Evolutionary conservation across 179 eudicot species (phyloP).

Genomic region (Dionaea muscipula): DNA sequence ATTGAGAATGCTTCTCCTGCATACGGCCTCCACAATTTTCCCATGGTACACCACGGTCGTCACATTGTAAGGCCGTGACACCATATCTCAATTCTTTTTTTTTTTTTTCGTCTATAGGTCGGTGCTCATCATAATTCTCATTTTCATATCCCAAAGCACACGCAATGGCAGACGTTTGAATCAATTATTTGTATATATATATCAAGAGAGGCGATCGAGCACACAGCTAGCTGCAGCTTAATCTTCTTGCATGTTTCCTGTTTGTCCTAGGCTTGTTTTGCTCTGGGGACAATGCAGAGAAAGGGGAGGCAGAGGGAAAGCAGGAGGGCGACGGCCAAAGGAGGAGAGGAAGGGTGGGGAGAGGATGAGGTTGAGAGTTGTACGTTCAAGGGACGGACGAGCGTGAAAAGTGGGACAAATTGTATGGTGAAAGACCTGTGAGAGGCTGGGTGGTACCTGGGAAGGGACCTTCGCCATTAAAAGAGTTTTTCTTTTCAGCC

Average conservation of each 20-base stretch:
- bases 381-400: slow-evolving; percentile 4
- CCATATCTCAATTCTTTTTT: too few species aligned
- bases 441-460: too few species aligned
- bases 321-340: not conserved
- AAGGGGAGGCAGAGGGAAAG: not conserved
- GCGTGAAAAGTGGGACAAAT: slow-evolving; percentile 13
- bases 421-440: too few species aligned
- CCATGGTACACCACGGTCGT: not conserved
- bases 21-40: not conserved
- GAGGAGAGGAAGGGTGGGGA: not conserved
- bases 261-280: too few species aligned
- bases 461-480: too few species aligned
- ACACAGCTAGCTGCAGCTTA: too few species aligned
- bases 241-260: too few species aligned
- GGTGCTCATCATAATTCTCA: too few species aligned
- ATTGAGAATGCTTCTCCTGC: not conserved
- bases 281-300: not conserved
- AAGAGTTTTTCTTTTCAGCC: too few species aligned
- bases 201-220: not conserved
- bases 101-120: too few species aligned
- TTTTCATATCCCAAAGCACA: too few species aligned
- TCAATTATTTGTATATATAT: not conserved
- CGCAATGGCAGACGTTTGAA: not conserved
- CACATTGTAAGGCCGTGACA: too few species aligned
- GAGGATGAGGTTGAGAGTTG: slow-evolving; percentile 1